A percentile compares a stretch with the other conserved stretches of the same genome.
phyloP scores from a whole-genome alignment of 768 basidiomycete species.

The Pleurotus giganteus region DNA sequence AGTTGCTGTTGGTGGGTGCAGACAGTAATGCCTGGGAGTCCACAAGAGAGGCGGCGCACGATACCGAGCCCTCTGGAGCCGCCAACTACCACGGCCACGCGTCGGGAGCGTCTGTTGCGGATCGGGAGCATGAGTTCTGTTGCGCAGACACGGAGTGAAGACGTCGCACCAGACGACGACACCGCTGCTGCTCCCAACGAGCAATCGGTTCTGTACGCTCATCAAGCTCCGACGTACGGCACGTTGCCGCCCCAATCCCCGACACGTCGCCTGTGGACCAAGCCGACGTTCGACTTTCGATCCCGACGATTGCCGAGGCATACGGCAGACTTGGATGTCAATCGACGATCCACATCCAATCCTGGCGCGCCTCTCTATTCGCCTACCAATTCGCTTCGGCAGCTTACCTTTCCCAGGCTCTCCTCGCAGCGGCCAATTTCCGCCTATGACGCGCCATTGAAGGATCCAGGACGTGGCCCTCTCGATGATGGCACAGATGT shows the following conservation, averaged over 20 bases:
- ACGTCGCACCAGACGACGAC: conserved; percentile 8
- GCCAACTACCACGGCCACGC: conserved; percentile 58
- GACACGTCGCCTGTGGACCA: conserved; percentile 24
- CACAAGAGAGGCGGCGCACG: not conserved
- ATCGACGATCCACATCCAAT: conserved; percentile 30
- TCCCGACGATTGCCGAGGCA: conserved; percentile 33
- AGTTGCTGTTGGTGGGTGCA: no score
- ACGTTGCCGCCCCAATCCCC: conserved; percentile 36
- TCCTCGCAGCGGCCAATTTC: conserved; percentile 63
- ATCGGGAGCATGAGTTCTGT: conserved; percentile 42
- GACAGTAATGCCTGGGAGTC: not conserved
- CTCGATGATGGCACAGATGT: conserved; percentile 40
- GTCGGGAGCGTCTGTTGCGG: conserved; percentile 56
- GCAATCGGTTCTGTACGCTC: not conserved
- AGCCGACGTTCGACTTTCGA: conserved; percentile 26
- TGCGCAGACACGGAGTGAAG: conserved; percentile 8
- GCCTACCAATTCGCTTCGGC: conserved; percentile 35
- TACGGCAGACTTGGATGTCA: conserved; percentile 30
- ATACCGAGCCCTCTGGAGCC: conserved; percentile 37
- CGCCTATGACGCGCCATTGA: conserved; percentile 62
- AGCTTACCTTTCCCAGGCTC: conserved; percentile 39
- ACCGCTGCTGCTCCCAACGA: conserved; percentile 10
- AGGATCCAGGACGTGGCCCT: conserved; percentile 28
- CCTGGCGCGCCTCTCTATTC: conserved; percentile 33
- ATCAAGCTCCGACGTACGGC: conserved; percentile 50